Evolutionary conservation across 2,329 filamentous ascomycete genomes (phyloP).

Genomic region (Alternaria sp.): DNA sequence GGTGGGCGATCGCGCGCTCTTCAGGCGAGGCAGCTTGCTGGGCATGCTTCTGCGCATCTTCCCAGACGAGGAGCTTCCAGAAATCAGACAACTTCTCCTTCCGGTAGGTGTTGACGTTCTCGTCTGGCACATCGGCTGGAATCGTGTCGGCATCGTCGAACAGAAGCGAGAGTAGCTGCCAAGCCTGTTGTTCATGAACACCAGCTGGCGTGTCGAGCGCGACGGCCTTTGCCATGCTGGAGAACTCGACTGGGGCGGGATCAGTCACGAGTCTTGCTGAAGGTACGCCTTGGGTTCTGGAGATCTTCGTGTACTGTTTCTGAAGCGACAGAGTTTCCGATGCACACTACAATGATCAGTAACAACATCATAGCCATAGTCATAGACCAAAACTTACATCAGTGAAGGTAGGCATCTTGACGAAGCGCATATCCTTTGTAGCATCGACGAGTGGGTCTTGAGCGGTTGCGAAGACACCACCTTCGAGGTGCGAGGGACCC

Average conservation of each 20-base stretch:
- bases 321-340: conserved; percentile 64
- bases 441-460: conserved; percentile 68
- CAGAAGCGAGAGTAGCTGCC: conserved; percentile 84
- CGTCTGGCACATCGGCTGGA: conserved; percentile 50
- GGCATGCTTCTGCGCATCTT: conserved; percentile 53
- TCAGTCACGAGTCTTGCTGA: conserved; percentile 58
- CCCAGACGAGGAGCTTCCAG: conserved; percentile 60
- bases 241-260: conserved; percentile 59
- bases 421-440: conserved; percentile 68
- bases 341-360: conserved; percentile 55
- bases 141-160: conserved; percentile 67
- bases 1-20: conserved; percentile 80
- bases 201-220: conserved; percentile 47
- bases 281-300: conserved; percentile 62
- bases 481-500: conserved; percentile 50
- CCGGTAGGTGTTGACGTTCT: conserved; percentile 49
- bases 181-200: conserved; percentile 74
- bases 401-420: conserved; percentile 61
- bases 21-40: conserved; percentile 70
- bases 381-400: conserved; percentile 42
- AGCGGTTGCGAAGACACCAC: conserved; percentile 60
- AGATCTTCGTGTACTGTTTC: conserved; percentile 58
- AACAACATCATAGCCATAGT: not conserved
- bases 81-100: conserved; percentile 71
- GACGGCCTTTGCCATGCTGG: conserved; percentile 55